phyloP scores from a whole-genome alignment of 768 basidiomycete genomes.

The Macrolepiota dolichaula region DNA sequence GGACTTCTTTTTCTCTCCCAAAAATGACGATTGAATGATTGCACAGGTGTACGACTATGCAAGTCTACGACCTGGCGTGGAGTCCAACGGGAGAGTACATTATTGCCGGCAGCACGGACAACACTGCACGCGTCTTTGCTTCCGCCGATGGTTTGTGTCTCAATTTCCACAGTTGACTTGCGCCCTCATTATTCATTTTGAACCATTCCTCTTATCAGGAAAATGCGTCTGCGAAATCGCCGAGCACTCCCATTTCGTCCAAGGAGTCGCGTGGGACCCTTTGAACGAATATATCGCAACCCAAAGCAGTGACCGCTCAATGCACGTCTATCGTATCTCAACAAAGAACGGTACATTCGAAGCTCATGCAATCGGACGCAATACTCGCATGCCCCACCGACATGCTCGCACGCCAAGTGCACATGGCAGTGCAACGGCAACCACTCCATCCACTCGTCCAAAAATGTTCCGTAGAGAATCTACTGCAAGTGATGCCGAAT shows the following conservation, averaged over 20 bases:
- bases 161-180: neutral
- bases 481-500: constrained; percentile 72
- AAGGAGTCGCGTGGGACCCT: constrained; percentile 99
- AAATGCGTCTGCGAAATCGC: constrained; percentile 87
- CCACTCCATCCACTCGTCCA: constrained; percentile 40
- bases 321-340: constrained; percentile 89
- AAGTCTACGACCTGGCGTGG: constrained; percentile 98
- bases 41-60: constrained; percentile 86
- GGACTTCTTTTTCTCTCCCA: neutral
- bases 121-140: constrained; percentile 83
- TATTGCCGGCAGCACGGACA: constrained; percentile 96
- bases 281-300: constrained; percentile 96
- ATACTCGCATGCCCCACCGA: constrained; percentile 69
- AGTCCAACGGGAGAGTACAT: constrained; percentile 93
- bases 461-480: constrained; percentile 68
- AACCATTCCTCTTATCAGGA: constrained; percentile 41
- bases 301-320: constrained; percentile 92
- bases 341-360: constrained; percentile 81
- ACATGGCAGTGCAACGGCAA: constrained; percentile 25
- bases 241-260: constrained; percentile 95
- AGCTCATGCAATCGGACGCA: constrained; percentile 88
- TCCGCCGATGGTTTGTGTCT: constrained; percentile 59
- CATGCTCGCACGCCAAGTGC: constrained; percentile 71
- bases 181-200: neutral
- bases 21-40: neutral